Evolutionary conservation across 2,329 filamentous ascomycete species (phyloP), one percentile per base, ranked within the genome.

Genomic region (Aureobasidium leucospermi): DNA sequence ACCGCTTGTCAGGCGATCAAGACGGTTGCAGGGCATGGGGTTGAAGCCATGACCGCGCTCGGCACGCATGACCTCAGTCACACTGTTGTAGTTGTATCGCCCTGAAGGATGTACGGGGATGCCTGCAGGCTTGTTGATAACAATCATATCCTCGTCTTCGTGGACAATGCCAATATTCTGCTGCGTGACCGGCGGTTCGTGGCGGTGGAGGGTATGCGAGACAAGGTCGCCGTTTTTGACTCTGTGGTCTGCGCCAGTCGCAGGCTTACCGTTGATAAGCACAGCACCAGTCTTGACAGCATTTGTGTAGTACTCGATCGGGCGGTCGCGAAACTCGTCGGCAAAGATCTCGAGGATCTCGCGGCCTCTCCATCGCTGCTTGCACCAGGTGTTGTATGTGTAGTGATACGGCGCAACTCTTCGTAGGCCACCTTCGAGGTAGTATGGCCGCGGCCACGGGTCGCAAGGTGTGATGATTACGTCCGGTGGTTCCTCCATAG

Each of bases 61-160:
- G 2, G 89, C 84, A 66, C 89, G 86, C 83, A 99, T 87, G 65
- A 99, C 96, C 77, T 97, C 92, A 41, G 96, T 82, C 47, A 99
- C 83, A 0, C 90, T 93, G 75, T 99, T 99, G 79, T 88, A 96
- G 72, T 93, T 91, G 78, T 99, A 99, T 51, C 94, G 85, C 6
- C 94, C 94, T 0, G 94, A 93, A 6, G 94, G 90, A 72, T 99
- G 94, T 0, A 99, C 94, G 0, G 94, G 94, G 42, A 99, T 86
- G 6, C 94, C 94, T 0, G 93, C 88, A 0, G 94, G 94, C 74
- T 99, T 99, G 76, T 96, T 91, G 71, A 99, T 96, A 63, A 97
- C 92, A 61, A 99, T 88, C 78, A 99, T 87, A 65, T 92, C 88
- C 47, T 95, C 84, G 66, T 96, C 90, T 73, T 99, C 94, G 73